Conservation (phyloP, 371 early-diverging fungal genomes). For the Actinomucor elegans region DNA sequence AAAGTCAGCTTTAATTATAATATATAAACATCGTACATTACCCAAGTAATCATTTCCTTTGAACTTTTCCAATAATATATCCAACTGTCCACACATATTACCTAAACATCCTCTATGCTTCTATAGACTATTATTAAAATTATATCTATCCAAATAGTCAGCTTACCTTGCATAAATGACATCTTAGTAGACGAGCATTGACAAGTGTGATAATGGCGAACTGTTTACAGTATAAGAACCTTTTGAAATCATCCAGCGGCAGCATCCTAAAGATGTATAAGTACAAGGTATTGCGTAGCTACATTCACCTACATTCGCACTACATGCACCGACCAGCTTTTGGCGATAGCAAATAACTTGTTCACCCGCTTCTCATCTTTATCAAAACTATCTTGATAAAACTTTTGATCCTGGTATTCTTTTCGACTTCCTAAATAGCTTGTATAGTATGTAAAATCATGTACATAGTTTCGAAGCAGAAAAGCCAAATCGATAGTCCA, state of each 20-base stretch:
- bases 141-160: too few relatives aligned
- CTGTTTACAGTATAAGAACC: slow-evolving; percentile 71
- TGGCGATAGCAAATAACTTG: slow-evolving; percentile 75
- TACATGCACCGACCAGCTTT: slow-evolving; percentile 67
- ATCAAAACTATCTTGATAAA: slow-evolving; percentile 71
- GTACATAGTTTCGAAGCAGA: slow-evolving; percentile 63
- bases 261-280: slow-evolving; percentile 47
- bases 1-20: neutral
- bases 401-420: slow-evolving; percentile 64
- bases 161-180: slow-evolving; percentile 58
- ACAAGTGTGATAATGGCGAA: slow-evolving; percentile 78
- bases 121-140: slow-evolving; percentile 20
- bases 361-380: slow-evolving; percentile 77
- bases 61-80: slow-evolving; percentile 42
- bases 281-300: neutral
- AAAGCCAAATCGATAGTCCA: slow-evolving; percentile 91
- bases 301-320: slow-evolving; percentile 60
- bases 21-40: slow-evolving; percentile 5
- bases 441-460: slow-evolving; percentile 88
- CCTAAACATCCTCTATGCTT: slow-evolving; percentile 39
- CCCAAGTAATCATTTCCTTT: slow-evolving; percentile 54
- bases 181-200: slow-evolving; percentile 63
- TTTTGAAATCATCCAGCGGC: slow-evolving; percentile 74
- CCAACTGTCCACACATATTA: slow-evolving; percentile 43
- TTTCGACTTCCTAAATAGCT: slow-evolving; percentile 79